A percentile compares a stretch with the other conserved stretches of the same genome.
Evolutionary conservation across 345 rosid genomes (phyloP).

Genomic region (Aethionema arabicum): DNA sequence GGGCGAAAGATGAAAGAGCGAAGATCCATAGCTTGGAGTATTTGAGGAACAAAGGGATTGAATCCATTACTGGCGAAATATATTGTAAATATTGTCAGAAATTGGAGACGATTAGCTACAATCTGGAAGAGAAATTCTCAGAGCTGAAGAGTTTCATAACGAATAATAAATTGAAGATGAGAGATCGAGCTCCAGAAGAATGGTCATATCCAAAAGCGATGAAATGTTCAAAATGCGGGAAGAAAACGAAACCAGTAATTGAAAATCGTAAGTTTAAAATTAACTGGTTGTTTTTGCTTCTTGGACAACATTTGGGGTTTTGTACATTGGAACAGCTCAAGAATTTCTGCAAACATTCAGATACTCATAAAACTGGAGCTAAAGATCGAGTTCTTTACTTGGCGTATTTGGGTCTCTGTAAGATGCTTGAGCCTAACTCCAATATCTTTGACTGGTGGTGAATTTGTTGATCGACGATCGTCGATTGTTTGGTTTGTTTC

Average conservation of each 20-base stretch:
- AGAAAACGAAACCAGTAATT: slow-evolving; percentile 47
- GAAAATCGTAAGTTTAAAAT: slow-evolving; percentile 49
- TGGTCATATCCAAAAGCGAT: slow-evolving; percentile 59
- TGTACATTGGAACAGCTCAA: slow-evolving; percentile 75
- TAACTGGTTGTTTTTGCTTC: slow-evolving; percentile 84
- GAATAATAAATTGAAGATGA: slow-evolving; percentile 42
- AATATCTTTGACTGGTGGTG: slow-evolving; percentile 38
- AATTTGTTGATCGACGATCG: not conserved
- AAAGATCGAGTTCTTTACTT: slow-evolving; percentile 75
- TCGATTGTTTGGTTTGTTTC: not conserved
- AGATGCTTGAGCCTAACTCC: slow-evolving; percentile 60
- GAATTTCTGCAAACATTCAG: slow-evolving; percentile 82
- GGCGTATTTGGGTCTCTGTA: slow-evolving; percentile 62
- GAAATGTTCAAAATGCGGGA: slow-evolving; percentile 51
- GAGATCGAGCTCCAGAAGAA: slow-evolving; percentile 56
- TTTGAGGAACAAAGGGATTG: slow-evolving; percentile 42
- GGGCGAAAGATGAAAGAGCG: slow-evolving; percentile 67
- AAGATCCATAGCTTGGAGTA: slow-evolving; percentile 41
- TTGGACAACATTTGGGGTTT: slow-evolving; percentile 66
- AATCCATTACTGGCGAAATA: slow-evolving; percentile 46
- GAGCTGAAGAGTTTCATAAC: slow-evolving; percentile 43
- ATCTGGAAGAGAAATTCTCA: slow-evolving; percentile 50
- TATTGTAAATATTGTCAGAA: slow-evolving; percentile 71
- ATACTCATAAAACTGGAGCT: slow-evolving; percentile 76
- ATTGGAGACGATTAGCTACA: slow-evolving; percentile 44